Conservation (phyloP, 441 rosid genomes). For the Euphorbia schlechtendalii region DNA sequence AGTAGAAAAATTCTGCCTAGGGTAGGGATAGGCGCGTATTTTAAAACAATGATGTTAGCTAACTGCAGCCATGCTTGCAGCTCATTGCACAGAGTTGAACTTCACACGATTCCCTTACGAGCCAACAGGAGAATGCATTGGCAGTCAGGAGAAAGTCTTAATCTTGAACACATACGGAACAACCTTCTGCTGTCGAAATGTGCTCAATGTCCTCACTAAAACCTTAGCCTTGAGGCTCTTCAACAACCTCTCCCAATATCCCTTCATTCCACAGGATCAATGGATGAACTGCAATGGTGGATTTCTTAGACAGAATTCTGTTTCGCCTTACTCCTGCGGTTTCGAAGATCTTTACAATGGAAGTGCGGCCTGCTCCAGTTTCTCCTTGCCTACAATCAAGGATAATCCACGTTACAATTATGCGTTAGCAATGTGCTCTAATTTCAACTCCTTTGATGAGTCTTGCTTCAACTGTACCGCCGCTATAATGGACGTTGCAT, state of each 20-base stretch:
- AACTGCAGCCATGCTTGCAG: conserved; percentile 15
- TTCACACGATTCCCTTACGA: conserved; percentile 31
- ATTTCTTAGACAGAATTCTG: conserved; percentile 22
- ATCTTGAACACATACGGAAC: conserved; percentile 32
- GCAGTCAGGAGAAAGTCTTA: conserved; percentile 19
- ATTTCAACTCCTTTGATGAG: conserved; percentile 24
- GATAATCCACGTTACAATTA: background rate
- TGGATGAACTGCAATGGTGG: conserved; percentile 31
- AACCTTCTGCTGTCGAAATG: conserved; percentile 42
- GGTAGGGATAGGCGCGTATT: too few species aligned
- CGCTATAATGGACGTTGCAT: conserved; percentile 17
- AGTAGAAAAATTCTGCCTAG: too few species aligned
- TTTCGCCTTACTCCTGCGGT: conserved; percentile 28
- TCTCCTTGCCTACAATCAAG: conserved; percentile 22
- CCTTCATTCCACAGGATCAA: conserved; percentile 29
- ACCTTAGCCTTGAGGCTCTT: conserved; percentile 30
- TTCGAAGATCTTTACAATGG: conserved; percentile 28
- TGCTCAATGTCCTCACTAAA: conserved; percentile 33
- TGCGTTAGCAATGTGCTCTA: conserved; percentile 26
- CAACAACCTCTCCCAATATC: background rate
- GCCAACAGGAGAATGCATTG: conserved; percentile 43
- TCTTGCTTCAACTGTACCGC: conserved; percentile 28
- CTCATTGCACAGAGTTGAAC: conserved; percentile 28
- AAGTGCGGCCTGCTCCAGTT: conserved; percentile 27
- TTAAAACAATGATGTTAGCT: too few species aligned